Evolutionary conservation across 495 filamentous ascomycete genomes (phyloP), one percentile per base, ranked within the genome.

Genomic region (Penicillium crystallinum): DNA sequence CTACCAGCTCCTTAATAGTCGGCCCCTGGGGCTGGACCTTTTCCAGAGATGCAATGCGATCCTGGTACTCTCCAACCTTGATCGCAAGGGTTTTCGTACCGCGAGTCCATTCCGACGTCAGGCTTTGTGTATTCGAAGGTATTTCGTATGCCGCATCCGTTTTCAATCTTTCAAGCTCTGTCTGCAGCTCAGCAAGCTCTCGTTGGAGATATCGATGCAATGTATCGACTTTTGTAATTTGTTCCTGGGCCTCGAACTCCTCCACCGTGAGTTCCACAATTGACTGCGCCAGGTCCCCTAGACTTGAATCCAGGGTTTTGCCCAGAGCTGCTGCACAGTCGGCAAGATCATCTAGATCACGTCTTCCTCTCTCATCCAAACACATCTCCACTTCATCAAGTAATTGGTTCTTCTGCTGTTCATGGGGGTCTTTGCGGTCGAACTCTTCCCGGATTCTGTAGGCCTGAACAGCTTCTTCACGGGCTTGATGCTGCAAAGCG

Each of bases 101-200:
- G 21, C 85, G 78, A 53, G 80, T 79, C 69, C 79, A 82, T 53
- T 87, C 81, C 0, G 78, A 69, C 27, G 84, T 87, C 57, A 81
- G 72, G 45, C 78, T 76, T 22, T 79, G 74, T 12, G 86, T 72
- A 46, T 77, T 67, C 0, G 73, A 39, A 0, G 78, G 65, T 3
- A 74, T 73, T 29, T 78, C 70, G 59, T 81, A 87, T 15, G 62
- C 65, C 8, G 72, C 63, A 45, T 77, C 71, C 23, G 66, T 63
- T 18, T 71, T 70, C 36, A 80, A 66, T 10, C 63, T 52, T 8
- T 71, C 50, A 22, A 79, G 59, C 34, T 77, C 66, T 7, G 54
- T 44, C 11, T 63, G 69, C 23, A 79, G 53, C 9, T 54, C 45
- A 0, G 33, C 55, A 4, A 80, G 54, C 37, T 81, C 78, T 17